Evolutionary conservation across 2,329 filamentous ascomycete species (phyloP).

Genomic region (Aspergillus brasiliensis): DNA sequence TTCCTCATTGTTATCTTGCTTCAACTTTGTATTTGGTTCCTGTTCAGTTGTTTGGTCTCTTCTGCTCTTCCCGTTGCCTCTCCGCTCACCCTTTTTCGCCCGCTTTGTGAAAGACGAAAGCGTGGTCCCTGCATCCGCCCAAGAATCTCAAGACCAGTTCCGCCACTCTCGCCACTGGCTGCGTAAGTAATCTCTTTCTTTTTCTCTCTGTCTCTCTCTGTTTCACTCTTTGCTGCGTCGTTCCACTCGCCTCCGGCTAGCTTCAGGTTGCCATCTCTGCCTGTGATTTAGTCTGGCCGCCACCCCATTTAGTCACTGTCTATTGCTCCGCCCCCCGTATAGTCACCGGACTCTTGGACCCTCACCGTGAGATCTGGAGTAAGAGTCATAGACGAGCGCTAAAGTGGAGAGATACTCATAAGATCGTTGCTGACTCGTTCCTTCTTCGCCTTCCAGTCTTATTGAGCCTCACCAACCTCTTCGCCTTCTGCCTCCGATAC

Average conservation of each 20-base stretch:
- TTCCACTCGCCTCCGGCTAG: conserved; percentile 2
- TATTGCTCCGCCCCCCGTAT: conserved; percentile 18
- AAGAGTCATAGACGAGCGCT: conserved; percentile 20
- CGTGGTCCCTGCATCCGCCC: conserved; percentile 25
- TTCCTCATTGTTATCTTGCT: conserved; percentile 2
- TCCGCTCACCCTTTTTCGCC: conserved; percentile 9
- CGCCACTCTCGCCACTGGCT: conserved; percentile 25
- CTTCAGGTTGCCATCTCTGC: conserved; percentile 14
- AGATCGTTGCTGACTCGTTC: conserved; percentile 21
- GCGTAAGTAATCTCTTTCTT: conserved; percentile 19
- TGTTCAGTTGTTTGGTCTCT: background rate
- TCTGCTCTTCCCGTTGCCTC: conserved; percentile 1
- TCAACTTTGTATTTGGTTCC: background rate
- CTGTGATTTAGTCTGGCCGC: conserved; percentile 12
- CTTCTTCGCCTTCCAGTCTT: conserved; percentile 19
- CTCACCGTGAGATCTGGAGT: conserved; percentile 15
- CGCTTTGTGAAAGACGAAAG: conserved; percentile 10
- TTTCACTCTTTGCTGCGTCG: conserved; percentile 5
- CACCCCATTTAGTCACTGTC: conserved; percentile 19
- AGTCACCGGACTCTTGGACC: conserved; percentile 21
- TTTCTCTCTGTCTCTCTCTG: conserved; percentile 7
- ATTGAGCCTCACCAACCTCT: conserved; percentile 17
- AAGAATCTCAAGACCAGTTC: conserved; percentile 9
- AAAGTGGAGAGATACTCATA: conserved; percentile 13
- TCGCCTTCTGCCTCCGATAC: conserved; percentile 16